Conservation (phyloP, 306 rosid species). For the Ammopiptanthus mongolicus region DNA sequence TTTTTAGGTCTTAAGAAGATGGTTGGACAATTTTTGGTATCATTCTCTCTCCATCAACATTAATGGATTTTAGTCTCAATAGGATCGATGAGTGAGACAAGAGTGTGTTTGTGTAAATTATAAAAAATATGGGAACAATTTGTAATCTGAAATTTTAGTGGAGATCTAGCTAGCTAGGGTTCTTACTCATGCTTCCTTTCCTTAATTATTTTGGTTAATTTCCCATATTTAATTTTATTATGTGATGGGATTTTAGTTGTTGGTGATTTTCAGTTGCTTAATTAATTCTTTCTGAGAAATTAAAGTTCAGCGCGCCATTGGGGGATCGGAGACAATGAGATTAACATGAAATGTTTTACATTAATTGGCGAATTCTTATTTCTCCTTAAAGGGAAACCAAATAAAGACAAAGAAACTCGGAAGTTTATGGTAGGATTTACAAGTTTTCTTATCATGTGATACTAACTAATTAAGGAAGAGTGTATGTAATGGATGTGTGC, state of each 20-base stretch:
- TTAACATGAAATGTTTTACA: neutral
- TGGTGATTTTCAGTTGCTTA: neutral
- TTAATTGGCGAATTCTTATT: neutral
- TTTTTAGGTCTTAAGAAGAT: neutral
- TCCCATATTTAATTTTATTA: neutral
- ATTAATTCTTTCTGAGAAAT: neutral
- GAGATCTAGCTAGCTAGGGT: slow-evolving; percentile 40
- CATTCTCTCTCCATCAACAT: neutral
- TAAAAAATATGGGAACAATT: neutral
- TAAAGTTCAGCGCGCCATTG: neutral
- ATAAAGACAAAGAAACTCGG: neutral
- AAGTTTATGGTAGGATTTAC: neutral
- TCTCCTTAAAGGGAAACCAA: neutral
- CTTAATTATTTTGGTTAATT: neutral
- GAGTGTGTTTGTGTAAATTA: neutral
- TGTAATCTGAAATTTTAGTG: slow-evolving; percentile 22
- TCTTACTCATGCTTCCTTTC: slow-evolving; percentile 7
- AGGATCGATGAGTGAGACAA: neutral
- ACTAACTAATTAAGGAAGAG: neutral
- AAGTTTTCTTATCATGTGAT: neutral
- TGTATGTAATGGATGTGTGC: neutral
- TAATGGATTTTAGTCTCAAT: slow-evolving; percentile 5
- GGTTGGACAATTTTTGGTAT: slow-evolving; percentile 16
- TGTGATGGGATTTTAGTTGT: neutral
- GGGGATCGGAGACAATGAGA: neutral